Percentiles rank a stretch among this genome's conserved stretches.
Evolutionary conservation across 768 basidiomycete genomes (phyloP).

Genomic region (Rhodosporidiobolus odoratus): DNA sequence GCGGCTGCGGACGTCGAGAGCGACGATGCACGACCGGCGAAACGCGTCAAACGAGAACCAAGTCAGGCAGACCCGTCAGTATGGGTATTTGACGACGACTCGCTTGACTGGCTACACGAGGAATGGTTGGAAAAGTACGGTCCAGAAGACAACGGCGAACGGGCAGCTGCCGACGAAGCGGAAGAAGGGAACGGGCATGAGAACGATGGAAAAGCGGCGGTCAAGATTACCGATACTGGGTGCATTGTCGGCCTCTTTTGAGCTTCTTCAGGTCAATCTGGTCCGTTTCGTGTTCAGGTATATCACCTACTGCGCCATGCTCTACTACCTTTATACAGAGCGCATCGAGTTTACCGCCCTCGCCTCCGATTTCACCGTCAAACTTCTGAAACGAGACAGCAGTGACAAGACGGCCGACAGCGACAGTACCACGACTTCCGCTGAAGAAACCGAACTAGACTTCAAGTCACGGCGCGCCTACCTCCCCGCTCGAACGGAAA

Average conservation of each 20-base stretch:
- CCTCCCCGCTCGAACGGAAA: not conserved
- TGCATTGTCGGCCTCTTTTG: not conserved
- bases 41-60: not conserved
- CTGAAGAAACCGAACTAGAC: not conserved
- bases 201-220: not conserved
- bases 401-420: too few relatives aligned
- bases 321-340: constrained; percentile 10
- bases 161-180: not conserved
- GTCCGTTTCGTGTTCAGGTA: not conserved
- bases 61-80: too few relatives aligned
- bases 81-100: constrained; percentile 18
- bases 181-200: not conserved
- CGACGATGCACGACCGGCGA: not conserved
- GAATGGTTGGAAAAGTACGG: not conserved
- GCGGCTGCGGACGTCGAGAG: too few relatives aligned
- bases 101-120: constrained; percentile 4
- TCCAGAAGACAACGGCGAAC: not conserved
- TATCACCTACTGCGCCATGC: constrained; percentile 8
- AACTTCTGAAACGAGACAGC: not conserved
- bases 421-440: too few relatives aligned
- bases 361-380: not conserved
- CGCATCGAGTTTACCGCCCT: not conserved
- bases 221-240: not conserved
- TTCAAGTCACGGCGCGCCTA: not conserved
- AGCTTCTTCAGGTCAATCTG: not conserved